Base-by-base conservation (phyloP, 169 alveolate genomes). In the Sarcocystis neurona region DNA sequence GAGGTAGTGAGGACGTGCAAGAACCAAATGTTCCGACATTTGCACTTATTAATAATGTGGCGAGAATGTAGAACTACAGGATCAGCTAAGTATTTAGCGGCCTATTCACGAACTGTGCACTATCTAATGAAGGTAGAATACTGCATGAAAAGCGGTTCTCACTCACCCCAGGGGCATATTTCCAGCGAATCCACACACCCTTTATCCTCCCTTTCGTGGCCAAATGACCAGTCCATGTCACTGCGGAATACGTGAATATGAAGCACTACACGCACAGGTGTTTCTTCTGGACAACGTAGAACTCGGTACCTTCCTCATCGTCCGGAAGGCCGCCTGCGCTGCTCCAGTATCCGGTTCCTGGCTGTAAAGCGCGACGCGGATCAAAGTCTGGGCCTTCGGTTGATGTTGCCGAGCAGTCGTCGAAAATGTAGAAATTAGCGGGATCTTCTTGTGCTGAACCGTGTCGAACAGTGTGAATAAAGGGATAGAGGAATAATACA, bases 301-400 rank as follows among this genome's bases (percentile, higher is more conserved):
- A 4, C 32, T 66, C 0, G 68, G 43, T 90, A 93, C 96, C 96
- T 72, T 92, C 85, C 58, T 93, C 96, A 18, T 94, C 93, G 58
- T 92, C 94, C 37, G 96, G 32, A 78, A 95, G 97, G 56, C 90
- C 88, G 8, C 97, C 97, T 0, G 96, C 90, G 85, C 97, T 95
- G 78, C 96, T 95, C 97, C 97, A 96, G 84, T 94, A 96, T 44
- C 96, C 94, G 10, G 96, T 92, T 50, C 97, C 97, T 43, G 95
- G 95, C 89, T 96, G 97, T 70, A 95, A 89, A 48, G 97, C 97
- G 32, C 97, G 87, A 82, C 91, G 89, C 18, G 94, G 90, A 39
- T 94, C 94, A 44, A 89, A 88, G 39, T 94, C 96, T 72, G 85
- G 70, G 48, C 91, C 89, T 43, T 44, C 92, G 0, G 93, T 90